Conservation (phyloP, 345 rosid genomes). For the Psidium guajava region DNA sequence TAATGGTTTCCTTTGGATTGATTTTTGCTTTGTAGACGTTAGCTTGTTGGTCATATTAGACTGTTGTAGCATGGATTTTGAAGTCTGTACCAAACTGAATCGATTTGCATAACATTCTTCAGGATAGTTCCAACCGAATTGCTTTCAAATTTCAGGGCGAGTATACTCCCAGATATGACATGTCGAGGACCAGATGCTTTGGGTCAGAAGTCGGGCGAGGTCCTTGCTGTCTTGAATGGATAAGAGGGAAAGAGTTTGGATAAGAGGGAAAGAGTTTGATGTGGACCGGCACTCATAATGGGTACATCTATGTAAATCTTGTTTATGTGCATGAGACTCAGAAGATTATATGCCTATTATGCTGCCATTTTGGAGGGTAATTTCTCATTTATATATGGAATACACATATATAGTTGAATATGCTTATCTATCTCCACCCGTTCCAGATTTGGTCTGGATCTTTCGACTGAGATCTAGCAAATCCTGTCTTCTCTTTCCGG, state of each 20-base stretch:
- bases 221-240: not conserved
- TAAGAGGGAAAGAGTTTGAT: not conserved
- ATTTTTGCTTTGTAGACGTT: not conserved
- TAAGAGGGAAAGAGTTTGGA: not conserved
- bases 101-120: not conserved
- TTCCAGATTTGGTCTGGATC: not conserved
- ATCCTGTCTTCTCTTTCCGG: not conserved
- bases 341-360: not conserved
- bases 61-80: not conserved
- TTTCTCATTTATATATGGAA: not conserved
- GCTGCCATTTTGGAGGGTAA: not conserved
- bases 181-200: conserved; percentile 17
- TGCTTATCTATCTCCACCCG: not conserved
- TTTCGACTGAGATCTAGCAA: not conserved
- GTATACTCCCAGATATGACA: conserved; percentile 13
- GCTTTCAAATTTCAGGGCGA: conserved; percentile 8
- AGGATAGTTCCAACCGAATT: not conserved
- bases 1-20: not conserved
- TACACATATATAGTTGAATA: not conserved
- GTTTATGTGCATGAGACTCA: not conserved
- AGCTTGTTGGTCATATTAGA: not conserved
- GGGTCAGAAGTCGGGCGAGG: not conserved
- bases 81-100: not conserved
- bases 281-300: not conserved
- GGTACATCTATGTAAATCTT: not conserved